These are phyloP conservation scores for Colletotrichum karsti DNA, from an alignment of 2,329 filamentous ascomycete genomes.

Conservation along the genomic window DNA sequence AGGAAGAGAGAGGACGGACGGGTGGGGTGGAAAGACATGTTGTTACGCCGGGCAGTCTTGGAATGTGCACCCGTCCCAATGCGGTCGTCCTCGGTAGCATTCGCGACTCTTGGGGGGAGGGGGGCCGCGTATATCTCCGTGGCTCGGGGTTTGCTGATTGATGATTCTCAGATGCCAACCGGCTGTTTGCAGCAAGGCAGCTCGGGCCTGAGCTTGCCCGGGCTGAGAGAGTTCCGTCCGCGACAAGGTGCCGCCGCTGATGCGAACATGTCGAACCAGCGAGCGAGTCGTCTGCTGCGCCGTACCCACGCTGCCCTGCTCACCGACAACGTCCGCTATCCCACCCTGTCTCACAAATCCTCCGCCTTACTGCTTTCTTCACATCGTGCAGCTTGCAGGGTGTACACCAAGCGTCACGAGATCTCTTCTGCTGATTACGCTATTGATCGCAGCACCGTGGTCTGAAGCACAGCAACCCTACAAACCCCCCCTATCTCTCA, in stretches of 20 bases:
- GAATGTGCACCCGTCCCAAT: conserved; percentile 18
- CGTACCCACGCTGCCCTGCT: background rate
- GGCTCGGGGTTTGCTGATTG: background rate
- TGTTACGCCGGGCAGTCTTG: conserved; percentile 22
- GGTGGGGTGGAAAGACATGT: conserved; percentile 3
- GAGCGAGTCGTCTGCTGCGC: conserved; percentile 18
- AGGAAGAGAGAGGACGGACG: background rate
- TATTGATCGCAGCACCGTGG: background rate
- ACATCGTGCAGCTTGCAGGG: conserved; percentile 23
- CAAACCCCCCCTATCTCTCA: background rate
- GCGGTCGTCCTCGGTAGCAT: conserved; percentile 1
- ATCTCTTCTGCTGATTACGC: conserved; percentile 5
- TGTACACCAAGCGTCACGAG: conserved; percentile 11
- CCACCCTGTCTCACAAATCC: conserved; percentile 17
- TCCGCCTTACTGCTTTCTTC: conserved; percentile 27
- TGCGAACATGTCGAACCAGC: background rate
- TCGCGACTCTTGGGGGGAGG: background rate
- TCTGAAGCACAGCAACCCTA: no score
- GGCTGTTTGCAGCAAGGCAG: conserved; percentile 12
- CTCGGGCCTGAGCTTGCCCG: background rate
- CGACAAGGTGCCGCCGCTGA: background rate
- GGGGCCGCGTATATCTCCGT: background rate
- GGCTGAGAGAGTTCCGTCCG: conserved; percentile 15
- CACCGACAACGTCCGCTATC: conserved; percentile 1
- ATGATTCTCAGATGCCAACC: background rate